phyloP scores from a whole-genome alignment of 768 basidiomycete species.

The Trametes meyenii region DNA sequence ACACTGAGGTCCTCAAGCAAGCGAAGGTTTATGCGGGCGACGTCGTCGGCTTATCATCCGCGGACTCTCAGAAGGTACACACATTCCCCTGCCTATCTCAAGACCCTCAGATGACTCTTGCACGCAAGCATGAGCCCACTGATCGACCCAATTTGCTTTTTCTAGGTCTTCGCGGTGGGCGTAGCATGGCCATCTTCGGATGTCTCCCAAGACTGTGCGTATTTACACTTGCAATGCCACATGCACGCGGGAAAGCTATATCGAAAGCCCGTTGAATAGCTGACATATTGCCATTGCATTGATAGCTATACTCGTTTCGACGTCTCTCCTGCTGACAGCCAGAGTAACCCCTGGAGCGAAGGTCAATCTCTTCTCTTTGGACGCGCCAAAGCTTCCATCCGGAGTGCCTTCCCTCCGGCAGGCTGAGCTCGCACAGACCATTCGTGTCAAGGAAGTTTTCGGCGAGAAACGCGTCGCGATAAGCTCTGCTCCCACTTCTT shows the following conservation, averaged over 20 bases:
- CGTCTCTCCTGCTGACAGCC: constrained; percentile 63
- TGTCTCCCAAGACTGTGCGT: constrained; percentile 59
- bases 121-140: neutral
- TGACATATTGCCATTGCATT: constrained; percentile 12
- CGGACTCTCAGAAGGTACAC: constrained; percentile 41
- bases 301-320: constrained; percentile 57
- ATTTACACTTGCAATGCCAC: constrained; percentile 13
- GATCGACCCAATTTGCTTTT: constrained; percentile 1
- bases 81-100: neutral
- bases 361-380: constrained; percentile 48
- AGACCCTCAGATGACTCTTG: constrained; percentile 4
- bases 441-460: constrained; percentile 55
- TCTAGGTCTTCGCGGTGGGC: constrained; percentile 66
- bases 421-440: constrained; percentile 51
- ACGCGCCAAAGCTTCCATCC: constrained; percentile 37
- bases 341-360: constrained; percentile 51
- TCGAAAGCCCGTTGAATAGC: neutral
- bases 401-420: constrained; percentile 55
- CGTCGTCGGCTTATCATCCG: constrained; percentile 55
- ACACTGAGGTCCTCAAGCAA: constrained; percentile 61
- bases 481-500: constrained; percentile 1
- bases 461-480: constrained; percentile 7
- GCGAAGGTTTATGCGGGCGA: constrained; percentile 71
- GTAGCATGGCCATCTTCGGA: constrained; percentile 78
- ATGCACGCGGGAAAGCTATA: constrained; percentile 3